phyloP scores from a whole-genome alignment of 2,329 filamentous ascomycete genomes.

The Volutella citrinella region DNA sequence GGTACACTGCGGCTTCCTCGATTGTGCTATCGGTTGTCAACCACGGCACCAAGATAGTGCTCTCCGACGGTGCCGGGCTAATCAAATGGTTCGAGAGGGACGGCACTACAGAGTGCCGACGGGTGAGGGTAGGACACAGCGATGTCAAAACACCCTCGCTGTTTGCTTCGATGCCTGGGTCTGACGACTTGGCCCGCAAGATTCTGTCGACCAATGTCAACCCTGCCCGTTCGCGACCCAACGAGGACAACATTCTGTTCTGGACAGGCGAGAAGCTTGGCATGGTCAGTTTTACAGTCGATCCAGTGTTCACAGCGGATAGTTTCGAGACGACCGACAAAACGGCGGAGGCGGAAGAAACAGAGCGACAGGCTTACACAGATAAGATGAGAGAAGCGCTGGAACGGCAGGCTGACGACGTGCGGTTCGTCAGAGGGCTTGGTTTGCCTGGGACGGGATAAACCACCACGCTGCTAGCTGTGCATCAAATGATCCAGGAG shows the following conservation, averaged over 20 bases:
- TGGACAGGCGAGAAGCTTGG: conserved; percentile 89
- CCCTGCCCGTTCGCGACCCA: conserved; percentile 31
- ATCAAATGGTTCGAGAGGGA: conserved; percentile 92
- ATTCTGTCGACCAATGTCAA: conserved; percentile 60
- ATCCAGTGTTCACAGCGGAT: conserved; percentile 45
- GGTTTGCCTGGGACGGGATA: too few relatives aligned
- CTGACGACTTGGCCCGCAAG: conserved; percentile 76
- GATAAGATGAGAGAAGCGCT: conserved; percentile 71
- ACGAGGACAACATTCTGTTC: conserved; percentile 69
- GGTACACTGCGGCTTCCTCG: conserved; percentile 76
- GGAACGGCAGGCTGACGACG: conserved; percentile 74
- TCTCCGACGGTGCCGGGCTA: conserved; percentile 78
- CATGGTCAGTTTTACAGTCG: conserved; percentile 61
- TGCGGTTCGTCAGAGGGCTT: conserved; percentile 68
- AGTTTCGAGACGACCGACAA: conserved; percentile 51
- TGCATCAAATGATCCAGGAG: too few relatives aligned
- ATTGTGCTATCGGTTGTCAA: conserved; percentile 78
- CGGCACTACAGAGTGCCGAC: conserved; percentile 60
- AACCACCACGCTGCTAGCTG: too few relatives aligned
- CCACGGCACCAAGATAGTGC: conserved; percentile 79
- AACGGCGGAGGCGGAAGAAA: conserved; percentile 44
- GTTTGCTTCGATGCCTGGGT: conserved; percentile 50
- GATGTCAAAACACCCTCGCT: conserved; percentile 45
- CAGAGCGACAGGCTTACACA: conserved; percentile 60
- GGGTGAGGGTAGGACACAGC: conserved; percentile 54